Percentiles rank a stretch among this genome's conserved stretches.
These are phyloP conservation scores for Trametes elegans DNA, from an alignment of 768 basidiomycete species.

Conservation along the genomic window DNA sequence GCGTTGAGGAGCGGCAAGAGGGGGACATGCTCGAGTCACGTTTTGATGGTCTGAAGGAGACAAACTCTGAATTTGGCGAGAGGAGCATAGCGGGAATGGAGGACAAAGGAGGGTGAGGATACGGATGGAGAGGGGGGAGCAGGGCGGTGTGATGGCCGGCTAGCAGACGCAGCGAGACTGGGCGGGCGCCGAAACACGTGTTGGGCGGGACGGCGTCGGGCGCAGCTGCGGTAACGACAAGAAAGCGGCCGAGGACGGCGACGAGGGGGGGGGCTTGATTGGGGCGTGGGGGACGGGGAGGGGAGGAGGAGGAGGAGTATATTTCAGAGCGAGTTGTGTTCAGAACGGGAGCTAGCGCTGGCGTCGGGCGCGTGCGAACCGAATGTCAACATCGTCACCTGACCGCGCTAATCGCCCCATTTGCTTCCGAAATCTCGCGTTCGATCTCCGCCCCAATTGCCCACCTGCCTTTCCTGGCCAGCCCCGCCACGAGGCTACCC, in stretches of 20 bases:
- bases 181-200: background rate
- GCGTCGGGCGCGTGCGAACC: constrained; percentile 13
- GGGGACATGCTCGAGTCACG: constrained; percentile 35
- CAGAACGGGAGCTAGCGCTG: background rate
- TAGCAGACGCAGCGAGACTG: background rate
- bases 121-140: background rate
- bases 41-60: constrained; percentile 32
- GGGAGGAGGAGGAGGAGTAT: background rate
- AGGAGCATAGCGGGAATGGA: constrained; percentile 26
- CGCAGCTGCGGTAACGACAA: background rate
- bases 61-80: constrained; percentile 35
- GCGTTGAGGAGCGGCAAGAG: constrained; percentile 25
- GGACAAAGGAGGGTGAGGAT: constrained; percentile 28
- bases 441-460: background rate
- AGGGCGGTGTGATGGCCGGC: background rate
- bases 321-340: background rate
- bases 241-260: background rate
- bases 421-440: background rate
- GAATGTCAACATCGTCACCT: constrained; percentile 20
- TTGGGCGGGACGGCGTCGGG: background rate
- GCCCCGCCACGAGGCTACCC: background rate
- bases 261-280: background rate
- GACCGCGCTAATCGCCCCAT: constrained; percentile 9
- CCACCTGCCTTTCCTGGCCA: background rate
- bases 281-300: background rate